Conservation (phyloP, 331 rosid genomes). For the Arachis monticola region DNA sequence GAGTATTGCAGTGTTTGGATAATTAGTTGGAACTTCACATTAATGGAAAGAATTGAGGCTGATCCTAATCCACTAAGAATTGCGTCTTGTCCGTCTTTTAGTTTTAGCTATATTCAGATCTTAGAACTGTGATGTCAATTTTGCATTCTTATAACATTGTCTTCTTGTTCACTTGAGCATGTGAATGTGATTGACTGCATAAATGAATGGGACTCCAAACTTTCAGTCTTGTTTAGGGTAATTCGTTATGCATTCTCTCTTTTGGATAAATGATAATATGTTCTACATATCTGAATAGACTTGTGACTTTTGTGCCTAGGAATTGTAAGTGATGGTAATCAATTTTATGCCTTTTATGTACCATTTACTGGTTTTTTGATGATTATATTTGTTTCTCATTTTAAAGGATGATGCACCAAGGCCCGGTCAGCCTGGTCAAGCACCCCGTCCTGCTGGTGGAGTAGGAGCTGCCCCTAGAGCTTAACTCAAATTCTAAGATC, state of each 20-base stretch:
- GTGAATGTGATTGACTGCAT: no score
- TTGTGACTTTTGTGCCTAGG: neutral
- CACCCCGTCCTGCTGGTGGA: slow-evolving; percentile 73
- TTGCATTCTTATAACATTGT: no score
- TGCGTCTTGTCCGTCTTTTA: no score
- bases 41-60: neutral
- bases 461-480: slow-evolving; percentile 6
- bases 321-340: neutral
- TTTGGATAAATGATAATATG: neutral
- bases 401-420: slow-evolving; percentile 76
- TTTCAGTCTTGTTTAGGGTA: no score
- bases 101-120: no score
- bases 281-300: neutral
- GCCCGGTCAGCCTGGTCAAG: slow-evolving; percentile 90
- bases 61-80: neutral
- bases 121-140: no score
- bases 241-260: no score
- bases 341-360: neutral
- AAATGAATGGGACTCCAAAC: no score
- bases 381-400: slow-evolving; percentile 1
- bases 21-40: neutral
- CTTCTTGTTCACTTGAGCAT: no score
- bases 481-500: no score
- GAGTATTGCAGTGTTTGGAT: neutral
- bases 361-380: neutral